Evolutionary conservation across 2,329 filamentous ascomycete genomes (phyloP).

Genomic region (Colletotrichum plurivorum): DNA sequence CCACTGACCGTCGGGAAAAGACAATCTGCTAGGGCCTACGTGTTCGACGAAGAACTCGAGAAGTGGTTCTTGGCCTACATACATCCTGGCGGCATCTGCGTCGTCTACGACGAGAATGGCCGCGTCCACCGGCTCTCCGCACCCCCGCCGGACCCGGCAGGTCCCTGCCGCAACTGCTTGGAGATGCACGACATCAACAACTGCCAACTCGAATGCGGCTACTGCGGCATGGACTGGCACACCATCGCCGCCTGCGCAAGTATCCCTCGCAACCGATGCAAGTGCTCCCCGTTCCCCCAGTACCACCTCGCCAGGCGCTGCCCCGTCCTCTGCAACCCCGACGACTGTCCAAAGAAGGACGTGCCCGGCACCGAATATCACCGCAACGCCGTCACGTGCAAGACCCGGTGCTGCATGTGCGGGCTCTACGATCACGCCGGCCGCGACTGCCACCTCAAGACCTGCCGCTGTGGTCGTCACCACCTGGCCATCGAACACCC

Average conservation of each 20-base stretch:
- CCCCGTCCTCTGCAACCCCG: constrained; percentile 50
- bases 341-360: constrained; percentile 46
- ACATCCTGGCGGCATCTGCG: no score
- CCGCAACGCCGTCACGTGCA: constrained; percentile 54
- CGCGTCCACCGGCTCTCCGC: no score
- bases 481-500: constrained; percentile 47
- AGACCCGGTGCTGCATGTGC: constrained; percentile 57
- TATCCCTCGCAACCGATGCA: constrained; percentile 52
- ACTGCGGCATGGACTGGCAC: constrained; percentile 51
- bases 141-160: not conserved
- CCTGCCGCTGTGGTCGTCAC: constrained; percentile 52
- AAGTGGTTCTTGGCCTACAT: no score
- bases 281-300: constrained; percentile 55
- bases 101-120: no score
- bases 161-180: constrained; percentile 47
- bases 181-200: constrained; percentile 44
- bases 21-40: no score
- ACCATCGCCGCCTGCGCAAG: constrained; percentile 47
- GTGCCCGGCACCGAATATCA: constrained; percentile 47
- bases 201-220: constrained; percentile 50
- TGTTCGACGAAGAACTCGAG: no score
- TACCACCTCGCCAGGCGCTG: constrained; percentile 52
- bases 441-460: constrained; percentile 50
- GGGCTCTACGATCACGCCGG: constrained; percentile 54
- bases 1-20: no score